A percentile compares a stretch with the other conserved stretches of the same genome.
These are phyloP conservation scores for Gossypium stocksii DNA, from an alignment of 345 rosid genomes.

Conservation along the genomic window DNA sequence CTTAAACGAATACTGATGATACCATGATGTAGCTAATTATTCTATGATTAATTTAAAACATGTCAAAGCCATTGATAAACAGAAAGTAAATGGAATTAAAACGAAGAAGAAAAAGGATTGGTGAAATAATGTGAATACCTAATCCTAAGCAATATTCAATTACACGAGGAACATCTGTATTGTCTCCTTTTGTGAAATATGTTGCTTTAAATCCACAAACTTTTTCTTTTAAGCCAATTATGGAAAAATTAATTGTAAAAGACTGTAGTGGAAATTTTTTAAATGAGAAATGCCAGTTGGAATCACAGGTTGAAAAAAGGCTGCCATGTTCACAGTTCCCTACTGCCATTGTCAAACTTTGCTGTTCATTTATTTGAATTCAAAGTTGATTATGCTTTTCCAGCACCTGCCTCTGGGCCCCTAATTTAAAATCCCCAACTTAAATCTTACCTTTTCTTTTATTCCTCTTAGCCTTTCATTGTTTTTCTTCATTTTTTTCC, in stretches of 20 bases:
- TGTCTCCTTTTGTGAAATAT: neutral
- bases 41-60: neutral
- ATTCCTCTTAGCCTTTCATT: neutral
- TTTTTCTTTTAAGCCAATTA: neutral
- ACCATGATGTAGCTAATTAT: neutral
- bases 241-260: neutral
- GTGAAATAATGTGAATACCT: neutral
- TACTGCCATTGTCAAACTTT: neutral
- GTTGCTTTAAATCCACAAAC: neutral
- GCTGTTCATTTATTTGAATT: slow-evolving; percentile 2
- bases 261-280: neutral
- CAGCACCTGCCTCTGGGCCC: neutral
- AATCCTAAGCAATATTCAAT: neutral
- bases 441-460: neutral
- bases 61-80: neutral
- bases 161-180: neutral
- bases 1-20: neutral
- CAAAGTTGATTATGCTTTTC: neutral
- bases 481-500: too few species aligned
- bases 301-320: neutral
- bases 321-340: neutral
- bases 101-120: neutral
- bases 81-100: neutral
- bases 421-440: slow-evolving; percentile 1
- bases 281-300: slow-evolving; percentile 9